Conservation (phyloP, 495 filamentous ascomycete genomes). For the Aspergillus mulundensis region DNA sequence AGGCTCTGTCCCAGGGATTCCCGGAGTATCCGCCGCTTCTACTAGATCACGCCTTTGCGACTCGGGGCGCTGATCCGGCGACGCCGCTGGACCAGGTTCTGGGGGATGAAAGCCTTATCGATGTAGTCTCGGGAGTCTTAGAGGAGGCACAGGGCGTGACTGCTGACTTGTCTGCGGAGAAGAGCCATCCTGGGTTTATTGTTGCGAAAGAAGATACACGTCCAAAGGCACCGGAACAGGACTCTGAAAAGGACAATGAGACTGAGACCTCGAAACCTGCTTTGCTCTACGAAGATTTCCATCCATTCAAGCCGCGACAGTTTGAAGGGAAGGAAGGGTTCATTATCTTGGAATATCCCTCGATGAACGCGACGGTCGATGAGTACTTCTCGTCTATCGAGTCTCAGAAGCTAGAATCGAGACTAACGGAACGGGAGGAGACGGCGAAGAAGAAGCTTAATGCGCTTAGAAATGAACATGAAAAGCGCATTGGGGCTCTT, state of each 20-base stretch:
- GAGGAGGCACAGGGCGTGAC: slow-evolving; percentile 55
- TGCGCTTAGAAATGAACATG: slow-evolving; percentile 73
- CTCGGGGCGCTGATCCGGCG: slow-evolving; percentile 61
- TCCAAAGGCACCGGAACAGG: slow-evolving; percentile 21
- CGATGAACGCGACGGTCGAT: slow-evolving; percentile 90
- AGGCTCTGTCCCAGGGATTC: slow-evolving; percentile 74
- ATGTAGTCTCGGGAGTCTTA: slow-evolving; percentile 59
- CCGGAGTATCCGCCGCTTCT: slow-evolving; percentile 82
- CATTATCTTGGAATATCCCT: slow-evolving; percentile 68
- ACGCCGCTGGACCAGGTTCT: slow-evolving; percentile 65
- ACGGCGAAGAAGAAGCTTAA: slow-evolving; percentile 79
- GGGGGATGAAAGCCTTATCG: slow-evolving; percentile 57
- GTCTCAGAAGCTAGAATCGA: slow-evolving; percentile 83
- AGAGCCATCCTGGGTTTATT: slow-evolving; percentile 68
- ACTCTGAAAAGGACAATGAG: slow-evolving; percentile 29
- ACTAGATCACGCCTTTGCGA: slow-evolving; percentile 77
- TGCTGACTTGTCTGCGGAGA: slow-evolving; percentile 34
- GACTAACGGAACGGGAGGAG: slow-evolving; percentile 74
- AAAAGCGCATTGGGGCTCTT: slow-evolving; percentile 74
- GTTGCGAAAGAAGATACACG: slow-evolving; percentile 63
- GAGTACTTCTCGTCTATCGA: slow-evolving; percentile 97
- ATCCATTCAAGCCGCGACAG: slow-evolving; percentile 85
- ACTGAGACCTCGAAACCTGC: slow-evolving; percentile 39
- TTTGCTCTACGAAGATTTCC: slow-evolving; percentile 88
- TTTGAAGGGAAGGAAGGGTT: slow-evolving; percentile 63